These are phyloP conservation scores for Ustilago curta DNA, from an alignment of 1,284 basidiomycete species.

Conservation along the genomic window DNA sequence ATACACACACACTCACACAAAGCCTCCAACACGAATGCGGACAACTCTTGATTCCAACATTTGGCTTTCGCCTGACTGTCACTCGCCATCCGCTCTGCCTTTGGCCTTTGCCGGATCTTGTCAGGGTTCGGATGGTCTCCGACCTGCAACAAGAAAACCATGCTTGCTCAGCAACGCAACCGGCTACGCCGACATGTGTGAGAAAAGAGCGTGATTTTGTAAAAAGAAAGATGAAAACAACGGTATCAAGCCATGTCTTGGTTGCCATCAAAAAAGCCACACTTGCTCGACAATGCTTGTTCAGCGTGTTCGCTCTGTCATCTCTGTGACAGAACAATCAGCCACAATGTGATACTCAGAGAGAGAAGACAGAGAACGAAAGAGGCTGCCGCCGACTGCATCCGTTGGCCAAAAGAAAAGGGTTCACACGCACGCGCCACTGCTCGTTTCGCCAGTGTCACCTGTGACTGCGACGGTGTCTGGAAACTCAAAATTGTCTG, in stretches of 20 bases:
- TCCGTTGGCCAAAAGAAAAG: neutral
- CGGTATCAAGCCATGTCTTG: too few relatives aligned
- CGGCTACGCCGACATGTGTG: too few relatives aligned
- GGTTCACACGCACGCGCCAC: constrained; percentile 12
- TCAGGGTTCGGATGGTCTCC: neutral
- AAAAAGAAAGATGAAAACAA: too few relatives aligned
- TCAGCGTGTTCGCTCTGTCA: neutral
- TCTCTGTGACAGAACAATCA: neutral
- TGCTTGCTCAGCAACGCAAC: neutral
- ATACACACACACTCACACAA: neutral
- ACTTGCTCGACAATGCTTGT: neutral
- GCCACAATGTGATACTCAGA: neutral
- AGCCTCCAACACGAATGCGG: too few relatives aligned
- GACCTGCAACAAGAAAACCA: neutral
- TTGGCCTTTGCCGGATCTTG: neutral
- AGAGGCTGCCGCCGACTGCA: neutral
- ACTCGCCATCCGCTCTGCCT: neutral
- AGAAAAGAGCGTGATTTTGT: too few relatives aligned
- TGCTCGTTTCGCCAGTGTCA: neutral
- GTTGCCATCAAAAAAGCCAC: neutral
- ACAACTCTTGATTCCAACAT: neutral
- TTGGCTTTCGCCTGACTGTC: neutral
- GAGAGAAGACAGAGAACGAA: neutral
- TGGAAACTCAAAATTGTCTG: neutral
- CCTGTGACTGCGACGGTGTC: neutral